A percentile compares a stretch with the other conserved stretches of the same genome.
phyloP scores from a whole-genome alignment of 192 early-diverging fungal genomes.

The Pilobolus umbonatus region DNA sequence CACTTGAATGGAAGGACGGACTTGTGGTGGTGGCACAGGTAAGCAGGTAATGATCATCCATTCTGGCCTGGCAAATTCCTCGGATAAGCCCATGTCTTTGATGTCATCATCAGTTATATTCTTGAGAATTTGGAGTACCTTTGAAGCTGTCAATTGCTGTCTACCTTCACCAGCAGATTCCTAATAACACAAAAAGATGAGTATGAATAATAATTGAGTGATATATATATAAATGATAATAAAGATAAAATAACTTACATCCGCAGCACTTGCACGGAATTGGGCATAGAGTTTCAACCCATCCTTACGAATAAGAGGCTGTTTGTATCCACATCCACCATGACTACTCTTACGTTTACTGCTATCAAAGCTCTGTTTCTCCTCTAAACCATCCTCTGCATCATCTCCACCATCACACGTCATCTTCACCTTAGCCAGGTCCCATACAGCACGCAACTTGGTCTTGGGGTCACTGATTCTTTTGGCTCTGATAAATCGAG shows the following conservation, averaged over 20 bases:
- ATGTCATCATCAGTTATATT: slow-evolving; percentile 86
- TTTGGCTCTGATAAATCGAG: slow-evolving; percentile 59
- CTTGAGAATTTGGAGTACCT: slow-evolving; percentile 78
- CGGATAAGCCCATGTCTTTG: slow-evolving; percentile 78
- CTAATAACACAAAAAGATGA: slow-evolving; percentile 19
- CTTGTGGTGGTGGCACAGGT: slow-evolving; percentile 93
- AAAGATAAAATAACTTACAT: slow-evolving; percentile 12
- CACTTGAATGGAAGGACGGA: slow-evolving; percentile 94
- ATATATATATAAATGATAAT: not conserved
- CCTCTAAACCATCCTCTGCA: slow-evolving; percentile 51
- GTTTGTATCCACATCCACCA: slow-evolving; percentile 81
- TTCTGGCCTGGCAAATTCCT: slow-evolving; percentile 91
- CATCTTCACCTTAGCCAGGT: slow-evolving; percentile 77
- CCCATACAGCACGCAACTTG: slow-evolving; percentile 83
- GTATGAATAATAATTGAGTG: not conserved
- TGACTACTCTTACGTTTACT: slow-evolving; percentile 61
- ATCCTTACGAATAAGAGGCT: slow-evolving; percentile 78
- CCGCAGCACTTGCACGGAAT: slow-evolving; percentile 27
- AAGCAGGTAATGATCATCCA: slow-evolving; percentile 97
- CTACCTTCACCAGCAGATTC: slow-evolving; percentile 53
- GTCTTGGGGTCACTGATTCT: slow-evolving; percentile 63
- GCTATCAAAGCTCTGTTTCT: slow-evolving; percentile 40
- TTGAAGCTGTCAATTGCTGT: slow-evolving; percentile 63
- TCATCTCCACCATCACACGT: slow-evolving; percentile 77
- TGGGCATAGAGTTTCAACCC: slow-evolving; percentile 65